These are phyloP conservation scores for Penicillium sclerotiorum DNA, from an alignment of 2,329 filamentous ascomycete genomes.

Conservation along the genomic window DNA sequence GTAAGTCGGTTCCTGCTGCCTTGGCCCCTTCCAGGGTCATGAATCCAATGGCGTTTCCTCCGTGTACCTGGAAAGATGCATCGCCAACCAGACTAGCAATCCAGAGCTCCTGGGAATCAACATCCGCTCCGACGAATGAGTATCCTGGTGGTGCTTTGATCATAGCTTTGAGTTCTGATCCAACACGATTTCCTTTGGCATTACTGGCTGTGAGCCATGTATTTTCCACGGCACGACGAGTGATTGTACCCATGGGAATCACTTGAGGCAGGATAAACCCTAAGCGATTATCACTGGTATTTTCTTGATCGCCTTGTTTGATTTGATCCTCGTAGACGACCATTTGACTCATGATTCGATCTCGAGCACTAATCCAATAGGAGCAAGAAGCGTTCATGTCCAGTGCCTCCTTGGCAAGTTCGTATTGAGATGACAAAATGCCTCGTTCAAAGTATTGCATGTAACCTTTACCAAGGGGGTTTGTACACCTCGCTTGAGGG, in stretches of 20 bases:
- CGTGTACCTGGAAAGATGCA: conserved; percentile 90
- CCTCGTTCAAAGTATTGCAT: conserved; percentile 89
- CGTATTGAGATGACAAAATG: conserved; percentile 80
- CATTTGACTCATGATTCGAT: conserved; percentile 92
- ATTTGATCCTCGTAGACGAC: conserved; percentile 79
- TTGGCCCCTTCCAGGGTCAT: conserved; percentile 99
- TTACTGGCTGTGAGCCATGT: conserved; percentile 98
- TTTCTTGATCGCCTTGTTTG: conserved; percentile 20
- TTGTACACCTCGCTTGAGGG: conserved; percentile 78
- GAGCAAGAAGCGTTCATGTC: conserved; percentile 99
- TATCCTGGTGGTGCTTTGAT: conserved; percentile 88
- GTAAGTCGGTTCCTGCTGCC: conserved; percentile 87
- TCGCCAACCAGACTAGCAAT: conserved; percentile 95
- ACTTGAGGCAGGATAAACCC: conserved; percentile 94
- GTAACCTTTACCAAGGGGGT: conserved; percentile 89
- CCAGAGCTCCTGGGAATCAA: conserved; percentile 97
- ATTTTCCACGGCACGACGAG: conserved; percentile 89
- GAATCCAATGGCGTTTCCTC: conserved; percentile 95
- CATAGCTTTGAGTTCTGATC: conserved; percentile 97
- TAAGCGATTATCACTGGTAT: conserved; percentile 38
- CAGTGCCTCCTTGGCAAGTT: conserved; percentile 89
- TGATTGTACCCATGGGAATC: conserved; percentile 98
- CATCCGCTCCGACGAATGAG: conserved; percentile 92
- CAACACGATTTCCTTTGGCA: conserved; percentile 92
- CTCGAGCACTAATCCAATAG: conserved; percentile 96